Conservation (phyloP, 805 yeast genomes). For the Suhomyces vadensis region DNA sequence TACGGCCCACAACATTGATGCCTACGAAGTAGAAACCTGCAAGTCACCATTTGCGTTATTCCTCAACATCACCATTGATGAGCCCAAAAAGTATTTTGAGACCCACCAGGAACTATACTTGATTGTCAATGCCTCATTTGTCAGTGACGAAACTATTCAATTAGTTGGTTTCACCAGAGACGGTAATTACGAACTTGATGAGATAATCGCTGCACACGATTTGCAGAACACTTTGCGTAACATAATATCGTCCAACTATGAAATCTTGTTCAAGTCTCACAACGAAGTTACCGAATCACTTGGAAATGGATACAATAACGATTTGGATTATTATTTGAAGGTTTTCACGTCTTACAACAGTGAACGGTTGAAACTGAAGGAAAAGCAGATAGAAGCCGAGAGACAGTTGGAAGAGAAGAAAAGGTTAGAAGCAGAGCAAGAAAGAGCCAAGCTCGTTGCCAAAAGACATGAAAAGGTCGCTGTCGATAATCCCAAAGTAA, state of each 20-base stretch:
- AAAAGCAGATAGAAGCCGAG: constrained; percentile 2
- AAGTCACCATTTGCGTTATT: constrained; percentile 67
- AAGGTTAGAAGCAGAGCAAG: not conserved
- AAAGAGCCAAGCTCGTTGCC: not conserved
- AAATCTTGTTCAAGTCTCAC: constrained; percentile 24
- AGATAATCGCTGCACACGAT: constrained; percentile 21
- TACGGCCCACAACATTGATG: constrained; percentile 64
- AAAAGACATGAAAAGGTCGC: not conserved
- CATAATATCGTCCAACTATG: constrained; percentile 21
- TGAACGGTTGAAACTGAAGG: constrained; percentile 4
- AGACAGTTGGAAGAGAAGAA: not conserved
- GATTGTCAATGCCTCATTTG: constrained; percentile 44
- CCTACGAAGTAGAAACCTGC: constrained; percentile 53
- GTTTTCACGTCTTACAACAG: constrained; percentile 8
- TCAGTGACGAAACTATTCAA: constrained; percentile 14
- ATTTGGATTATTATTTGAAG: constrained; percentile 16
- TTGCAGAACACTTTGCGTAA: constrained; percentile 25
- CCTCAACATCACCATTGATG: constrained; percentile 54
- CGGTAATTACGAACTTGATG: constrained; percentile 19
- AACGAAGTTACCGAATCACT: constrained; percentile 23
- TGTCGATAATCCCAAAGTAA: not conserved
- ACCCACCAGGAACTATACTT: constrained; percentile 36
- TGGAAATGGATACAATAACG: constrained; percentile 19
- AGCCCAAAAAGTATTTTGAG: constrained; percentile 21
- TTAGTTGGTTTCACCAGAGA: constrained; percentile 19